Conservation (phyloP, 2,329 filamentous ascomycete species). For the Ceratocystis eucalypticola region DNA sequence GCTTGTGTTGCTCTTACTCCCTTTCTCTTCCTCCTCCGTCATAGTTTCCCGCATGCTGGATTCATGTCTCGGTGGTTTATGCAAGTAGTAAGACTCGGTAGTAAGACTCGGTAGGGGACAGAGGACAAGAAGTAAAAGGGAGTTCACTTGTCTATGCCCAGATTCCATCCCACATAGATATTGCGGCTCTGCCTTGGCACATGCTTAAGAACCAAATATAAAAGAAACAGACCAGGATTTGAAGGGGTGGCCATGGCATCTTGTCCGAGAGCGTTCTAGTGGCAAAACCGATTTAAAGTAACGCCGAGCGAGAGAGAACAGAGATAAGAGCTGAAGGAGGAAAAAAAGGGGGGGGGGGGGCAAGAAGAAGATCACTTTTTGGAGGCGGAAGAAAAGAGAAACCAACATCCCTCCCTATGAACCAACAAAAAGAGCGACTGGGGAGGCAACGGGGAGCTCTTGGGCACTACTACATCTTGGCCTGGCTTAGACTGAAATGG, state of each 20-base stretch:
- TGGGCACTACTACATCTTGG: background rate
- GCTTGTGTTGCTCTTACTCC: no score
- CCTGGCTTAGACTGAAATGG: background rate
- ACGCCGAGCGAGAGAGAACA: background rate
- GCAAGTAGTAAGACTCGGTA: no score
- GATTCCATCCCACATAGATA: background rate
- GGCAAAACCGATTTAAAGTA: background rate
- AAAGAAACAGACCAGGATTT: conserved; percentile 1
- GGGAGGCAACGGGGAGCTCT: background rate
- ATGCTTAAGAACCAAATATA: background rate
- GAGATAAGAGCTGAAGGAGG: background rate
- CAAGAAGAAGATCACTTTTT: no score
- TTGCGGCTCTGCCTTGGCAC: conserved; percentile 8
- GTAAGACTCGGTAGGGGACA: background rate
- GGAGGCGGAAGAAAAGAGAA: background rate
- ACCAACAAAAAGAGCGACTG: background rate
- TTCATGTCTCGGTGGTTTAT: no score
- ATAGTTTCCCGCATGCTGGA: no score
- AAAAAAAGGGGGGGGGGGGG: background rate
- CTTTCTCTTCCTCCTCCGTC: no score
- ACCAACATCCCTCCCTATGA: background rate
- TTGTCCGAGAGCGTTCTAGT: background rate
- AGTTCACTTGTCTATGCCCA: background rate
- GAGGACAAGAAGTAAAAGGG: background rate
- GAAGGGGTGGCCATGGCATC: background rate